Evolutionary conservation across 305 asterid genomes (phyloP).

Genomic region (Rubia balearica): DNA sequence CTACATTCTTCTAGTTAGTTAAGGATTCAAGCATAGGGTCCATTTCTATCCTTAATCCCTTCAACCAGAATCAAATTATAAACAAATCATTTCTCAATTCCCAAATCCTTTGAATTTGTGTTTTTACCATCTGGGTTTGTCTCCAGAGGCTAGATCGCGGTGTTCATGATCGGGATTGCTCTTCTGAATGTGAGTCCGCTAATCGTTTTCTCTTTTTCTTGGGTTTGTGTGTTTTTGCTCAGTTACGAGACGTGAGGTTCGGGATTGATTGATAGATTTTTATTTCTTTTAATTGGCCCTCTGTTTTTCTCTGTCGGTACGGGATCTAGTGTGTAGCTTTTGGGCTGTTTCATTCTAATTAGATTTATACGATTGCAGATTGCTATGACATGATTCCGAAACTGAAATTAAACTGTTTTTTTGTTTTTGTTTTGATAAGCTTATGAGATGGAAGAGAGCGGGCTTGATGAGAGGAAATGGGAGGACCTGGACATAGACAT

Average conservation of each 20-base stretch:
- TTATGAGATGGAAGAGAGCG: conserved; percentile 46
- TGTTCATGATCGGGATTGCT: no score
- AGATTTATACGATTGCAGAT: not conserved
- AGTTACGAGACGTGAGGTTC: not conserved
- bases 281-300: no score
- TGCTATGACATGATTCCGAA: not conserved
- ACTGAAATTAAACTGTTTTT: not conserved
- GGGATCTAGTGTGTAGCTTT: no score
- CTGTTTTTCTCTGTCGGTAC: not conserved
- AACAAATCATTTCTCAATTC: not conserved
- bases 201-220: no score
- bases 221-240: not conserved
- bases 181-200: no score
- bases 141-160: no score
- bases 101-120: not conserved
- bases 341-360: no score
- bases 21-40: not conserved
- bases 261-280: not conserved
- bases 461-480: conserved; percentile 45
- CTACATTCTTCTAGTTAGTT: not conserved
- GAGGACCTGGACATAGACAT: conserved; percentile 71
- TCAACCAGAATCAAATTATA: no score
- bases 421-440: conserved; percentile 12
- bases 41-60: not conserved
- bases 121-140: not conserved